Percentiles rank a stretch among this genome's conserved stretches.
Evolutionary conservation across 257 asterid species (phyloP).

Genomic region (Oldenlandia corymbosa): DNA sequence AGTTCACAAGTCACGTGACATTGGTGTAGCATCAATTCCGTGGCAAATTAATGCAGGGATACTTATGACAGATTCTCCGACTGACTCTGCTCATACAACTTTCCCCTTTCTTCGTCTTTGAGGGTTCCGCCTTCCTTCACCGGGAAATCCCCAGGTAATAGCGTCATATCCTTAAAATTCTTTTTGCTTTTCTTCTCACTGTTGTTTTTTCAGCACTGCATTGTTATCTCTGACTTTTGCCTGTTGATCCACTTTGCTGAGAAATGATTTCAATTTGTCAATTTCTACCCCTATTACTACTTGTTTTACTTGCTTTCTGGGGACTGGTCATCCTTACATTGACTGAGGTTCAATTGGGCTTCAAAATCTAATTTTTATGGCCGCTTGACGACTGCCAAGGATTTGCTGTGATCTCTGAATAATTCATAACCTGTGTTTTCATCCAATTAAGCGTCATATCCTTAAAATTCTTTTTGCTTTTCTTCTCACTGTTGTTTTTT

Average conservation of each 20-base stretch:
- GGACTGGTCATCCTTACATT: not conserved
- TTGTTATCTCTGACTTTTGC: not conserved
- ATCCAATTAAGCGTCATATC: not conserved
- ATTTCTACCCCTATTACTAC: not conserved
- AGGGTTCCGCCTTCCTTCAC: conserved; percentile 1
- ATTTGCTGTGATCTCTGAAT: not conserved
- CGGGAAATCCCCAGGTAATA: conserved; percentile 11
- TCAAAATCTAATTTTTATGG: not conserved
- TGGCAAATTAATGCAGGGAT: conserved; percentile 7
- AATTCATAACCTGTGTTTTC: not conserved
- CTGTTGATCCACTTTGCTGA: not conserved
- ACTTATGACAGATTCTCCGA: not conserved
- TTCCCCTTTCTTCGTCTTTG: conserved; percentile 16
- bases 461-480: too few relatives aligned
- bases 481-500: not conserved
- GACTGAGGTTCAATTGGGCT: not conserved
- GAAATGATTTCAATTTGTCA: not conserved
- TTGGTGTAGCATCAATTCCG: not conserved
- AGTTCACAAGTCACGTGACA: conserved; percentile 3
- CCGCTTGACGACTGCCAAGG: not conserved
- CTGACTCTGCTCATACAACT: conserved; percentile 1
- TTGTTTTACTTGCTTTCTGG: not conserved
- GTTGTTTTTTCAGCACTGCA: not conserved
- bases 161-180: not conserved
- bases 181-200: not conserved